Percentiles rank a stretch among this genome's conserved stretches.
These are phyloP conservation scores for Fusarium domesticum DNA, from an alignment of 2,329 filamentous ascomycete species.

Conservation along the genomic window DNA sequence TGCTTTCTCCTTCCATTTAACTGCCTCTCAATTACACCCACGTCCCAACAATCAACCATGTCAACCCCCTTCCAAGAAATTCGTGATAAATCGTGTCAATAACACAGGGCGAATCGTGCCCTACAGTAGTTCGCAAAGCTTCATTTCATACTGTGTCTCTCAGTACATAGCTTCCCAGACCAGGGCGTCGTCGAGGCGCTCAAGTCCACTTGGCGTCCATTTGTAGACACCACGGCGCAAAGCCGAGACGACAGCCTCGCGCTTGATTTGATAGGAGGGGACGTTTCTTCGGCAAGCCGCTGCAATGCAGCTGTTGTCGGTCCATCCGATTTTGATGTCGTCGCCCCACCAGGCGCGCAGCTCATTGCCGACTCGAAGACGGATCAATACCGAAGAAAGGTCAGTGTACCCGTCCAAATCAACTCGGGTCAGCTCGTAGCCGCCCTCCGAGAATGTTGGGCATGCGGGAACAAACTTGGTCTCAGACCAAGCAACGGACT, in stretches of 20 bases:
- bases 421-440: constrained; percentile 36
- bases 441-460: constrained; percentile 32
- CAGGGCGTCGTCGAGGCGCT: constrained; percentile 33
- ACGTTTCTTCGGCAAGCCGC: constrained; percentile 34
- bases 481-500: constrained; percentile 41
- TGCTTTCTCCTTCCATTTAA: constrained; percentile 26
- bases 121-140: constrained; percentile 27
- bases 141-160: constrained; percentile 15
- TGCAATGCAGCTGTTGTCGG: constrained; percentile 40
- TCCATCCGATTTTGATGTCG: constrained; percentile 41
- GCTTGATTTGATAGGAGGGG: constrained; percentile 29
- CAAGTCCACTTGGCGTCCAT: constrained; percentile 34
- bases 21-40: constrained; percentile 31
- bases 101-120: constrained; percentile 30
- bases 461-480: constrained; percentile 40
- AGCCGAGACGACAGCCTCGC: constrained; percentile 32
- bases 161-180: constrained; percentile 31
- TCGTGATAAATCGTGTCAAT: constrained; percentile 33
- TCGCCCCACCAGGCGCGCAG: constrained; percentile 43
- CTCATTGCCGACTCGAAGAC: constrained; percentile 37
- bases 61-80: constrained; percentile 37
- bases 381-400: constrained; percentile 40
- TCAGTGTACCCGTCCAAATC: constrained; percentile 38
- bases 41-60: constrained; percentile 31
- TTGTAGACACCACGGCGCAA: constrained; percentile 35